These are phyloP conservation scores for Leccinum truebloodii DNA, from an alignment of 768 basidiomycete species.

Conservation along the genomic window DNA sequence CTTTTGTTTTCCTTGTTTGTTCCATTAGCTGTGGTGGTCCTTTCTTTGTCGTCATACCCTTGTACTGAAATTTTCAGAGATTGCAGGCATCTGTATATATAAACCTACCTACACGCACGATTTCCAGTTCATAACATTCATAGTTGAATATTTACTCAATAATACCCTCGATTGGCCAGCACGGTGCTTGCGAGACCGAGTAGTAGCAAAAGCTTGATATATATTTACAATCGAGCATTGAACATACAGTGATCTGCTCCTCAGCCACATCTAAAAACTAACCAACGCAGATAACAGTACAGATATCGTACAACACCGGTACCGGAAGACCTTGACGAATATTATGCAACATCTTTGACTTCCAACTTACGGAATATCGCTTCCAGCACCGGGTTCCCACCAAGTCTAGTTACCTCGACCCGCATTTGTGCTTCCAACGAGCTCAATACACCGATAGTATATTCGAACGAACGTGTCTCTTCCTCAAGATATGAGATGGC, in stretches of 20 bases:
- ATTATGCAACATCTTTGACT: background rate
- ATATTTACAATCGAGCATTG: too few species aligned
- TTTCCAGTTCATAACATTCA: background rate
- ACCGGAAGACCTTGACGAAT: background rate
- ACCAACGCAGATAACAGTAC: background rate
- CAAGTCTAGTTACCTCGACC: background rate
- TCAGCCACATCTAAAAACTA: background rate
- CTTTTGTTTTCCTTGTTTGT: background rate
- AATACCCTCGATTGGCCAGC: too few species aligned
- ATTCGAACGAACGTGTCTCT: background rate
- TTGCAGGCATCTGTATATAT: background rate
- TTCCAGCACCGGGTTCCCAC: background rate
- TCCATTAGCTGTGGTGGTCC: background rate
- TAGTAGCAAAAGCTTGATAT: too few species aligned
- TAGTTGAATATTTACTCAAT: background rate
- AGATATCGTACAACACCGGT: background rate
- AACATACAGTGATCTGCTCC: background rate
- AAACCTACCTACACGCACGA: background rate
- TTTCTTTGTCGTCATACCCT: background rate
- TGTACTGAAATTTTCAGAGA: background rate
- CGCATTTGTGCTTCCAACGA: background rate
- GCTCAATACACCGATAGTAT: background rate
- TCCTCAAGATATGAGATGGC: background rate
- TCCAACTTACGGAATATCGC: background rate
- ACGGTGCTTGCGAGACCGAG: too few species aligned